Evolutionary conservation across 2,329 filamentous ascomycete genomes (phyloP).

Genomic region (Colletotrichum euphorbiae): DNA sequence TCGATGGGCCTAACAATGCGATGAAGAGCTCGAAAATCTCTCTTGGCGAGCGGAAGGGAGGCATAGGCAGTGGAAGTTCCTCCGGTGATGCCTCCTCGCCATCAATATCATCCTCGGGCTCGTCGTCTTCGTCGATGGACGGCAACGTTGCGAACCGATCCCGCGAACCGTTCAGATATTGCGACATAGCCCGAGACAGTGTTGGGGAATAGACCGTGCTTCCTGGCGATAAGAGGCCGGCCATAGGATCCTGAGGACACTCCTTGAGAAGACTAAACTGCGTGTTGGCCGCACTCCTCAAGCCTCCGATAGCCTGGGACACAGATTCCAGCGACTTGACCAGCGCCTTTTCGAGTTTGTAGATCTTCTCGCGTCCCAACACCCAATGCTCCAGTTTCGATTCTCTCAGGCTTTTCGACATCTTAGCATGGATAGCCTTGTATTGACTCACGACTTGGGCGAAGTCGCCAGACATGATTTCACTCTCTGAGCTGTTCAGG

Average conservation of each 20-base stretch:
- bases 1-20: constrained; percentile 86
- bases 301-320: constrained; percentile 88
- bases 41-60: constrained; percentile 69
- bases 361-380: constrained; percentile 81
- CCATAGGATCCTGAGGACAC: constrained; percentile 50
- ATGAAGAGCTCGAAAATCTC: constrained; percentile 97
- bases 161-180: constrained; percentile 53
- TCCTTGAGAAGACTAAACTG: constrained; percentile 88
- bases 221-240: constrained; percentile 48
- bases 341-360: constrained; percentile 81
- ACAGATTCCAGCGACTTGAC: constrained; percentile 87
- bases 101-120: constrained; percentile 46
- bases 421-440: constrained; percentile 73
- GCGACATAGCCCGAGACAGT: constrained; percentile 45
- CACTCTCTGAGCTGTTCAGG: constrained; percentile 82
- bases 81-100: constrained; percentile 51
- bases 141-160: constrained; percentile 63
- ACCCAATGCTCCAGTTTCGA: constrained; percentile 91
- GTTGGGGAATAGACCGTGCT: constrained; percentile 47
- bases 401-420: constrained; percentile 84
- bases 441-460: constrained; percentile 71
- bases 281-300: constrained; percentile 88
- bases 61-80: constrained; percentile 42
- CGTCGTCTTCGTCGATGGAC: constrained; percentile 74
- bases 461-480: constrained; percentile 76